Evolutionary conservation across 495 filamentous ascomycete species (phyloP), one percentile per base, ranked within the genome.

Genomic region (Hypoxylon trugodes): DNA sequence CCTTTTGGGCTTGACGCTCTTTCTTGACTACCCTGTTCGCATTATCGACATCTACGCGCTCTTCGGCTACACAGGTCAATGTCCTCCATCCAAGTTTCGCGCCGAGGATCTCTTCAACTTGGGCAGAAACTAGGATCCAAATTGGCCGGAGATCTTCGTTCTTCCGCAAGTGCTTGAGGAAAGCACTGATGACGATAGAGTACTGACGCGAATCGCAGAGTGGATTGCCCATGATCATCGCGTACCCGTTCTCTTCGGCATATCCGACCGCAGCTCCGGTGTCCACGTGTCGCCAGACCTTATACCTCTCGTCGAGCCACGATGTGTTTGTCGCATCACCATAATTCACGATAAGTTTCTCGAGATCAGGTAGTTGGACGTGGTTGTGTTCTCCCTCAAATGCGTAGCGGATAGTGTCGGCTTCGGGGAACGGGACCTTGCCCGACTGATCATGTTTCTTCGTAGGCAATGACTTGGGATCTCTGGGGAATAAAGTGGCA

Each of bases 241-340:
- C 90, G 64, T 87, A 91, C 62, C 81, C 86, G 73, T 85, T 83
- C 65, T 87, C 85, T 18, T 87, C 84, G 1, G 92, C 88, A 59
- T 88, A 96, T 12, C 90, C 86, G 35, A 93, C 81, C 0, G 91
- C 91, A 4, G 91, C 91, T 38, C 91, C 92, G 0, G 90, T 94
- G 4, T 74, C 71, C 36, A 81, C 77, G 64, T 95, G 89, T 4
- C 91, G 89, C 89, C 89, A 96, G 60, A 95, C 86, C 68, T 88
- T 84, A 70, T 89, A 93, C 10, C 90, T 86, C 4, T 90, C 87
- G 71, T 96, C 92, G 15, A 90, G 84, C 89, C 90, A 96, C 1
- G 90, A 91, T 0, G 91, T 96, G 60, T 93, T 92, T 10, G 91
- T 90, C 12, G 91, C 90, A 71, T 95, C 91, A 43, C 91, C 92